phyloP scores from a whole-genome alignment of 768 basidiomycete species.

The Phanerodontia chrysosporium region DNA sequence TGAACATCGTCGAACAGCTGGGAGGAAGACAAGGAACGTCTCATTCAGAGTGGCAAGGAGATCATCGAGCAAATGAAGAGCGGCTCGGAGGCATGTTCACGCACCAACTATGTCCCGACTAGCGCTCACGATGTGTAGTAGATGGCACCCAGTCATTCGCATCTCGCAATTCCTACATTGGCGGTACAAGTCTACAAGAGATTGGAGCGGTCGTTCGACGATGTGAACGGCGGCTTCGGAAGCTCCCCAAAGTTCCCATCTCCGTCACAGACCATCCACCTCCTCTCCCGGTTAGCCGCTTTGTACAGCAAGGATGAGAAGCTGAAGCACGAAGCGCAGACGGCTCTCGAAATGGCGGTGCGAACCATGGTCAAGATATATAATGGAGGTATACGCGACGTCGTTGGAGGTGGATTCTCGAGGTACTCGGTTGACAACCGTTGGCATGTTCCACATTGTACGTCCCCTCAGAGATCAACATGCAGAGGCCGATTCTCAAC shows the following conservation, averaged over 20 bases:
- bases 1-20: constrained; percentile 11
- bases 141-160: constrained; percentile 4
- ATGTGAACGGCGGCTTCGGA: constrained; percentile 33
- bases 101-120: neutral
- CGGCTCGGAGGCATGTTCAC: neutral
- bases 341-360: constrained; percentile 20
- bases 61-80: constrained; percentile 17
- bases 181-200: constrained; percentile 14
- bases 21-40: constrained; percentile 17
- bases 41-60: constrained; percentile 15
- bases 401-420: constrained; percentile 36
- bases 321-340: constrained; percentile 7
- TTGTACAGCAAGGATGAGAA: constrained; percentile 3
- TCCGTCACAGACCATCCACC: constrained; percentile 19
- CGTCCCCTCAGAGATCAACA: neutral
- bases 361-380: constrained; percentile 21
- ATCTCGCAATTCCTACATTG: constrained; percentile 6
- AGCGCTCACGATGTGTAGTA: neutral
- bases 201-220: constrained; percentile 24
- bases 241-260: constrained; percentile 37
- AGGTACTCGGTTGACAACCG: constrained; percentile 37
- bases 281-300: constrained; percentile 21
- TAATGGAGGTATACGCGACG: constrained; percentile 35
- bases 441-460: constrained; percentile 39
- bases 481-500: too few relatives aligned